Conservation (phyloP, 768 basidiomycete species). For the Clitopilus hobsonii region DNA sequence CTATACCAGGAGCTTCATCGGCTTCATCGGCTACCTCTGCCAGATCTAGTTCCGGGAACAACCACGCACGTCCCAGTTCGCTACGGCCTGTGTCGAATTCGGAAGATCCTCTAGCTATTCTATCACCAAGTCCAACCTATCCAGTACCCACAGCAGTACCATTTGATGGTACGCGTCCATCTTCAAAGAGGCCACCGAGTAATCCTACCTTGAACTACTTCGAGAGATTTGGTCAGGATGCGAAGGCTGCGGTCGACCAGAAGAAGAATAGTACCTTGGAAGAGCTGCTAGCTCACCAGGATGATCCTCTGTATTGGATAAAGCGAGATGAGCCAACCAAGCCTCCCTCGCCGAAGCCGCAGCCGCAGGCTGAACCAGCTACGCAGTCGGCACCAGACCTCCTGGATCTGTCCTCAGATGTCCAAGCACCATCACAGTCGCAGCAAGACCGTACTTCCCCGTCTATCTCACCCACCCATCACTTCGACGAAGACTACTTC, state of each 20-base stretch:
- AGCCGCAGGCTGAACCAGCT: neutral
- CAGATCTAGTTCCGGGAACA: slow-evolving; percentile 33
- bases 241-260: slow-evolving; percentile 48
- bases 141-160: neutral
- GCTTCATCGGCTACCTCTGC: neutral
- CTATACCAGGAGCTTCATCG: slow-evolving; percentile 12
- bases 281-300: slow-evolving; percentile 61
- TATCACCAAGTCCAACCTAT: neutral
- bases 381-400: slow-evolving; percentile 12
- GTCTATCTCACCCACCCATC: neutral
- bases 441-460: neutral
- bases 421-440: slow-evolving; percentile 10
- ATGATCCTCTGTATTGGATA: slow-evolving; percentile 67
- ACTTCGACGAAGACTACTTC: neutral
- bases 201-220: slow-evolving; percentile 48
- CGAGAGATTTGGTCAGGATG: slow-evolving; percentile 53
- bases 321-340: no score
- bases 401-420: neutral
- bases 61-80: slow-evolving; percentile 42
- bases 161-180: neutral
- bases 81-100: slow-evolving; percentile 53
- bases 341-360: no score
- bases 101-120: slow-evolving; percentile 42
- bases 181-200: neutral
- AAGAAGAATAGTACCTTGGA: slow-evolving; percentile 53